Evolutionary conservation across 1,284 basidiomycete genomes (phyloP).

Genomic region (Microbotryum violaceum): DNA sequence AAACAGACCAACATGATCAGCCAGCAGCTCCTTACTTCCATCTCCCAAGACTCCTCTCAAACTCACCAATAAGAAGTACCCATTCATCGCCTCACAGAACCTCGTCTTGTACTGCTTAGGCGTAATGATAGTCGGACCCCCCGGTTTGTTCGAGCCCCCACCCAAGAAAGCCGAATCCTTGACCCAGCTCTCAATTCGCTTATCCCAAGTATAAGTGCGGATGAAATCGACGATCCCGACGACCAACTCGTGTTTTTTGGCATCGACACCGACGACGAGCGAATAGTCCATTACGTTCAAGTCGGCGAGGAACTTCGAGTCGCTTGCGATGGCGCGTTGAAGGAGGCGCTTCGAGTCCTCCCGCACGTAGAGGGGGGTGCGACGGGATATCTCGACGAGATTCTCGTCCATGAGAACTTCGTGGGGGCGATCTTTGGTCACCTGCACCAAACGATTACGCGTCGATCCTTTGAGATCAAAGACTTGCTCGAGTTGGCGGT

Average conservation of each 20-base stretch:
- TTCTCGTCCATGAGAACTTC: constrained; percentile 89
- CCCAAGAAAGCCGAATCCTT: constrained; percentile 88
- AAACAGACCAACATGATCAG: too few relatives aligned
- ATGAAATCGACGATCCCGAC: constrained; percentile 97
- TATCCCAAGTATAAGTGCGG: constrained; percentile 94
- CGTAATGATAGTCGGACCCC: constrained; percentile 87
- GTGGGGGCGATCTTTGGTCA: constrained; percentile 72
- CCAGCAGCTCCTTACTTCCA: too few relatives aligned
- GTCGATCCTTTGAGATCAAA: constrained; percentile 87
- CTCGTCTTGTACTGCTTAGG: constrained; percentile 68
- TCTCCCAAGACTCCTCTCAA: too few relatives aligned
- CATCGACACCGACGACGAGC: constrained; percentile 86
- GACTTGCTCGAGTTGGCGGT: constrained; percentile 59
- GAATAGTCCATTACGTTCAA: constrained; percentile 99
- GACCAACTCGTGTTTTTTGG: constrained; percentile 52
- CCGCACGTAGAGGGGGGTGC: constrained; percentile 79
- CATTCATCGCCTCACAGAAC: constrained; percentile 73
- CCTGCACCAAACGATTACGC: constrained; percentile 80
- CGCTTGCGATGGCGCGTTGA: constrained; percentile 82
- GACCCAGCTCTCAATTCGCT: constrained; percentile 94
- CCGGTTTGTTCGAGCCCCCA: constrained; percentile 45
- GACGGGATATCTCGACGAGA: constrained; percentile 35
- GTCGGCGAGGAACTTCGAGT: constrained; percentile 74
- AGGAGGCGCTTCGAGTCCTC: constrained; percentile 93
- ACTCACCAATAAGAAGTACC: constrained; percentile 22